phyloP scores from a whole-genome alignment of 1,284 basidiomycete species.

The Spongispora temasekensis region DNA sequence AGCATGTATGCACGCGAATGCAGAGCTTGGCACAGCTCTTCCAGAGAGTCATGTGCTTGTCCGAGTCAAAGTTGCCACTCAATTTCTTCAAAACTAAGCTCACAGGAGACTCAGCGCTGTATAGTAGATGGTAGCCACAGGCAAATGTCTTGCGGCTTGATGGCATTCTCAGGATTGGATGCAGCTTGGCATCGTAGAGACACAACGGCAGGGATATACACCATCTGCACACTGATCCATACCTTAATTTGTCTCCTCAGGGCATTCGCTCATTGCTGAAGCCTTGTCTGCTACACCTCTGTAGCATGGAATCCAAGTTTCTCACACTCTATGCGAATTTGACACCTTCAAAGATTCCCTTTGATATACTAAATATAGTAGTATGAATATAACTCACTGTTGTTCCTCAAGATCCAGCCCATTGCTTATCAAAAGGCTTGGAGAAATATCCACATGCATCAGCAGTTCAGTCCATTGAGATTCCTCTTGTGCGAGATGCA shows the following conservation, averaged over 20 bases:
- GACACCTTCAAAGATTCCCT: neutral
- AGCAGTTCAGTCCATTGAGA: neutral
- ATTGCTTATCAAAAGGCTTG: neutral
- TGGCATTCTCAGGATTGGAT: neutral
- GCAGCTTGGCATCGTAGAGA: neutral
- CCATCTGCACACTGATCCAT: slow-evolving; percentile 8
- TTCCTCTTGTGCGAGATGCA: neutral
- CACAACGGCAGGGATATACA: slow-evolving; percentile 10
- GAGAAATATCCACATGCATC: neutral
- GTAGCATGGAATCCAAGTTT: neutral
- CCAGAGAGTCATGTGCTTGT: slow-evolving; percentile 5
- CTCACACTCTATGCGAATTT: neutral
- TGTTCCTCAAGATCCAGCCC: slow-evolving; percentile 2
- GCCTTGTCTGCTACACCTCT: slow-evolving; percentile 4
- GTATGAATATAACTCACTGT: slow-evolving; percentile 1
- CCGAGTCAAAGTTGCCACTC: slow-evolving; percentile 4
- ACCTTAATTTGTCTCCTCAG: neutral
- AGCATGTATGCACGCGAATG: slow-evolving; percentile 1
- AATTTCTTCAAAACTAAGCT: neutral
- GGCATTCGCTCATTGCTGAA: slow-evolving; percentile 2
- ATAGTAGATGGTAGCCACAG: slow-evolving; percentile 2
- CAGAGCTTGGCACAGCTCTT: slow-evolving; percentile 5
- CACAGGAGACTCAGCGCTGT: neutral
- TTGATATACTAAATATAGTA: neutral
- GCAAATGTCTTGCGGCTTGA: neutral